These are phyloP conservation scores for Penicillium alfredii DNA, from an alignment of 495 filamentous ascomycete species.

Conservation along the genomic window DNA sequence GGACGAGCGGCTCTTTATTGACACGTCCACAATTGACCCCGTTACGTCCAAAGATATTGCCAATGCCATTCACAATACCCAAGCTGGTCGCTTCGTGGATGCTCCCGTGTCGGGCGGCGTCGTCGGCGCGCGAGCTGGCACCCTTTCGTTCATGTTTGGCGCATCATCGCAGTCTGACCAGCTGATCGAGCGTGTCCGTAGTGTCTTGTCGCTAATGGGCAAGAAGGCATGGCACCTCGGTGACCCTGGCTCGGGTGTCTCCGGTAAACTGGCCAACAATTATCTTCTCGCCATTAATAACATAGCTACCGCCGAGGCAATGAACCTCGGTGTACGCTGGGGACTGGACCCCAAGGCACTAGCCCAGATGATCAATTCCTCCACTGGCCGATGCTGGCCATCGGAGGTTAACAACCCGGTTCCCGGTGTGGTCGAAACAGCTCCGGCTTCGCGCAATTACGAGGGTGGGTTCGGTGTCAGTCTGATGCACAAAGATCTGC, in stretches of 20 bases:
- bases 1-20: constrained; percentile 63
- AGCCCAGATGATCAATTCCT: constrained; percentile 75
- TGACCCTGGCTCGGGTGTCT: constrained; percentile 69
- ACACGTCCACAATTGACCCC: constrained; percentile 83
- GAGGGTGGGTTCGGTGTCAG: constrained; percentile 75
- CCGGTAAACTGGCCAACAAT: constrained; percentile 88
- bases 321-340: constrained; percentile 83
- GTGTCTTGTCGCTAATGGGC: constrained; percentile 72
- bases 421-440: constrained; percentile 67
- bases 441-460: constrained; percentile 70
- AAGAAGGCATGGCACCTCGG: constrained; percentile 77
- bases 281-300: constrained; percentile 90
- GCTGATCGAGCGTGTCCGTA: constrained; percentile 54
- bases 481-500: constrained; percentile 81
- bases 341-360: constrained; percentile 76
- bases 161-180: constrained; percentile 42
- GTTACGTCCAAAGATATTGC: constrained; percentile 65
- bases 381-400: constrained; percentile 86
- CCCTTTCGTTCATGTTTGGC: constrained; percentile 84
- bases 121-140: constrained; percentile 70
- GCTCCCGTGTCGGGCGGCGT: constrained; percentile 84
- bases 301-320: constrained; percentile 85
- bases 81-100: constrained; percentile 62
- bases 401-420: constrained; percentile 91
- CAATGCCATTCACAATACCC: constrained; percentile 49